Evolutionary conservation across 805 yeast species (phyloP).

Genomic region (Candida awuae): DNA sequence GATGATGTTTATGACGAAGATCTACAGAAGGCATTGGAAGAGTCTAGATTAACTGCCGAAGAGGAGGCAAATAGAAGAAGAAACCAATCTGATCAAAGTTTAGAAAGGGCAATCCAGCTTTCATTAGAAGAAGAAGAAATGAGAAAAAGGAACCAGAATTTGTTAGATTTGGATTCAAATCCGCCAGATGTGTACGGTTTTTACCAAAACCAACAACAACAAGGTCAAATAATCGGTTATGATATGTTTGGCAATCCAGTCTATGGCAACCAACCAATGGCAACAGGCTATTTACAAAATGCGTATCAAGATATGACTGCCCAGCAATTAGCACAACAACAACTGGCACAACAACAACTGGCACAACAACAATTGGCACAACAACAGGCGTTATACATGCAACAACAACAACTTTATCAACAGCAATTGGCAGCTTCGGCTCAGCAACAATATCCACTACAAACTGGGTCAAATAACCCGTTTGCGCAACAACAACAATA

Average conservation of each 20-base stretch:
- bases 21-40: conserved; percentile 70
- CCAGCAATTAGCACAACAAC: conserved; percentile 16
- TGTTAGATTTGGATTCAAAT: conserved; percentile 42
- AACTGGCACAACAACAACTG: conserved; percentile 12
- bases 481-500: conserved; percentile 21
- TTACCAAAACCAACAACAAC: conserved; percentile 30
- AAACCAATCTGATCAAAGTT: conserved; percentile 49
- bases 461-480: conserved; percentile 34
- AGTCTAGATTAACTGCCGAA: conserved; percentile 72
- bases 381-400: conserved; percentile 18
- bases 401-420: conserved; percentile 18
- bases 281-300: conserved; percentile 46
- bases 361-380: conserved; percentile 13
- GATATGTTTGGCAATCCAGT: conserved; percentile 67
- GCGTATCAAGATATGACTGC: conserved; percentile 30
- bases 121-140: conserved; percentile 74
- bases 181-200: conserved; percentile 24
- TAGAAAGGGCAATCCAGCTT: conserved; percentile 61
- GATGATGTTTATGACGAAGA: conserved; percentile 61
- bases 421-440: conserved; percentile 19
- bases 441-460: conserved; percentile 31
- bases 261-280: conserved; percentile 41
- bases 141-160: conserved; percentile 40
- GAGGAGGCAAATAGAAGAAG: conserved; percentile 62
- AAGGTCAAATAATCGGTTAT: conserved; percentile 31